Percentiles rank a stretch among this genome's conserved stretches.
phyloP scores from a whole-genome alignment of 306 rosid genomes.

The Vigna angularis region DNA sequence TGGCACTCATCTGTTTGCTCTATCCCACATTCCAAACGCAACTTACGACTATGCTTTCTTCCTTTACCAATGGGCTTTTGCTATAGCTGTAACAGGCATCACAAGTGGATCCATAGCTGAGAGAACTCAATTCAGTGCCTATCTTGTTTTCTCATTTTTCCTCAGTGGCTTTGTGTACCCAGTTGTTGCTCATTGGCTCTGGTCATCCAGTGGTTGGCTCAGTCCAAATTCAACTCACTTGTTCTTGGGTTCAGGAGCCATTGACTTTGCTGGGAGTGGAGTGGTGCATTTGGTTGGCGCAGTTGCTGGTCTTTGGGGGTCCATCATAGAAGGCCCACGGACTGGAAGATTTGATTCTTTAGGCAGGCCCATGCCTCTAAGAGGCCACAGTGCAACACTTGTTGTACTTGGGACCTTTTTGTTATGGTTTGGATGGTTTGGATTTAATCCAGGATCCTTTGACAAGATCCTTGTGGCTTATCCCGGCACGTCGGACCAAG shows the following conservation, averaged over 20 bases:
- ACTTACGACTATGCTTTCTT: conserved; percentile 73
- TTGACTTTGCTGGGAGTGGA: conserved; percentile 86
- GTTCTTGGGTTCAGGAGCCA: conserved; percentile 71
- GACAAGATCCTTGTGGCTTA: conserved; percentile 60
- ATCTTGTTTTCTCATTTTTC: conserved; percentile 71
- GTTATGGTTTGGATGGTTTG: conserved; percentile 88
- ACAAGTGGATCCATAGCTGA: conserved; percentile 85
- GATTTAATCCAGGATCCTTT: conserved; percentile 74
- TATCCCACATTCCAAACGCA: conserved; percentile 51
- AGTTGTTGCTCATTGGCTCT: conserved; percentile 76
- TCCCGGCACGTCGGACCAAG: conserved; percentile 44
- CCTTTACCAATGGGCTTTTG: conserved; percentile 85
- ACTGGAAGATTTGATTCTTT: conserved; percentile 68
- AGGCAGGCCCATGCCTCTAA: conserved; percentile 53
- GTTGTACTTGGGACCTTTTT: conserved; percentile 77
- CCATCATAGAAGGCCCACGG: conserved; percentile 73
- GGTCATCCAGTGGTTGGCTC: conserved; percentile 82
- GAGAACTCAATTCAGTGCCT: conserved; percentile 73
- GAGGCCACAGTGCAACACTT: conserved; percentile 73
- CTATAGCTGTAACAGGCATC: conserved; percentile 79
- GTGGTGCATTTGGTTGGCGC: conserved; percentile 86
- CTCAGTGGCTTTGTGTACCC: conserved; percentile 82
- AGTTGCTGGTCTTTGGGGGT: conserved; percentile 77
- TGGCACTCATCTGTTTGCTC: conserved; percentile 67
- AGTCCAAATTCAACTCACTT: conserved; percentile 51